Evolutionary conservation across 208 protist genomes (phyloP).

Genomic region (Borovskyia barvae): DNA sequence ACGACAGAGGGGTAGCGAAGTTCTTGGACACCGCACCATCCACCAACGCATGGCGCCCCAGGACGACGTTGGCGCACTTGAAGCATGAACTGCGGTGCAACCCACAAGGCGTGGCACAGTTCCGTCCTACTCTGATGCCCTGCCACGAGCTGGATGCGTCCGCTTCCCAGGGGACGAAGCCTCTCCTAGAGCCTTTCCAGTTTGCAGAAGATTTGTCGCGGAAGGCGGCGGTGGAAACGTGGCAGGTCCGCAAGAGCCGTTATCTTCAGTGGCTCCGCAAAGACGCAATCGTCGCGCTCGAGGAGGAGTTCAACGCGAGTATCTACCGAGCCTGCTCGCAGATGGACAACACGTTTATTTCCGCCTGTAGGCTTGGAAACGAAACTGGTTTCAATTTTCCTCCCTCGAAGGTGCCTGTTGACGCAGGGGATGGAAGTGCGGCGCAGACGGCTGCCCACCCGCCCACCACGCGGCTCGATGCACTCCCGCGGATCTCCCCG

Average conservation of each 20-base stretch:
- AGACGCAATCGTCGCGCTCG: neutral
- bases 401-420: no score
- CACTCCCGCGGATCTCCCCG: no score
- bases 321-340: no score
- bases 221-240: conserved; percentile 8
- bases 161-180: neutral
- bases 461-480: no score
- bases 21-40: neutral
- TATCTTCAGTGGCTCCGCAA: conserved; percentile 23
- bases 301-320: no score
- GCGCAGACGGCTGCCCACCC: no score
- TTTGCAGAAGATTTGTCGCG: conserved; percentile 12
- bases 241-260: conserved; percentile 13
- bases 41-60: conserved; percentile 7
- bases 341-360: no score
- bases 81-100: neutral
- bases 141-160: neutral
- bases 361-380: no score
- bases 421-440: no score
- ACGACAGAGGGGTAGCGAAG: no score
- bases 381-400: no score
- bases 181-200: conserved; percentile 17
- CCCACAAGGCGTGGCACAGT: conserved; percentile 7
- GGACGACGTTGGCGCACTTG: conserved; percentile 3
- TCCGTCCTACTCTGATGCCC: conserved; percentile 1